These are phyloP conservation scores for Inga oerstediana DNA, from an alignment of 306 rosid genomes.

Conservation along the genomic window DNA sequence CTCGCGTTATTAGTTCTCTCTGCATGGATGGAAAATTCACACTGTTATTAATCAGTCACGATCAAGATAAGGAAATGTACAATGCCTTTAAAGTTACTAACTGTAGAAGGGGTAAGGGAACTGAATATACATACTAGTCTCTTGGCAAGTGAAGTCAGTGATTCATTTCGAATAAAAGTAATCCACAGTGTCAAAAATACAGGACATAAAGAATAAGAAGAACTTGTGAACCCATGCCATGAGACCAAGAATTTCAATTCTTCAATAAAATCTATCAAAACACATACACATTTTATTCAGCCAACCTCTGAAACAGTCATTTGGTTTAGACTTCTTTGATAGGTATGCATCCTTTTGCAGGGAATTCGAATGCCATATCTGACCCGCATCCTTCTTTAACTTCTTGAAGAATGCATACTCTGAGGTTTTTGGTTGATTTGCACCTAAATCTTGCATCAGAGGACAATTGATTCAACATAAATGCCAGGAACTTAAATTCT, in stretches of 20 bases:
- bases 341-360: conserved; percentile 28
- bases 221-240: background rate
- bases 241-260: background rate
- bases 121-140: conserved; percentile 12
- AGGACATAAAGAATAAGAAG: background rate
- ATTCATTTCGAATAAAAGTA: conserved; percentile 5
- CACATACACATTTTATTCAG: conserved; percentile 2
- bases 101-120: background rate
- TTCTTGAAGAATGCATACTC: conserved; percentile 85
- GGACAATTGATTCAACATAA: conserved; percentile 5
- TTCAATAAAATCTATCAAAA: background rate
- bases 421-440: conserved; percentile 69
- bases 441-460: conserved; percentile 36
- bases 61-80: background rate
- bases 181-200: background rate
- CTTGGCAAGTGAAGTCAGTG: background rate
- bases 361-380: conserved; percentile 32
- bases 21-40: conserved; percentile 42
- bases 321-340: conserved; percentile 37
- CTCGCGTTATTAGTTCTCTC: conserved; percentile 38
- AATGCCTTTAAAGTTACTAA: background rate
- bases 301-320: conserved; percentile 50
- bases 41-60: background rate
- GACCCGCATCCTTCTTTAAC: conserved; percentile 62
- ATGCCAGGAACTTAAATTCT: conserved; percentile 15